phyloP scores from a whole-genome alignment of 2,329 filamentous ascomycete genomes.

The Metarhizium anisopliae region DNA sequence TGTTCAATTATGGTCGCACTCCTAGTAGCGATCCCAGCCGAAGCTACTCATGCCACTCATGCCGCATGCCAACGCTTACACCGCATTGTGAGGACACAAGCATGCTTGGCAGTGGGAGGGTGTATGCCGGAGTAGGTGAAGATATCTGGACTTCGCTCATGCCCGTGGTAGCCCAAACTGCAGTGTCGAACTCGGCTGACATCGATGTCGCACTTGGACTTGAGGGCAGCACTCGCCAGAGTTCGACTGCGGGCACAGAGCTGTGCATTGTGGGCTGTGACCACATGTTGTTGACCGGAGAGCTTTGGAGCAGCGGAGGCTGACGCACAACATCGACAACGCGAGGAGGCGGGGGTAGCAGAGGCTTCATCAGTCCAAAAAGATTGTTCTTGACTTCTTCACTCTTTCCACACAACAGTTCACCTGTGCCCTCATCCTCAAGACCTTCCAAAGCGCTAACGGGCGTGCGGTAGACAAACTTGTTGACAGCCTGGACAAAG shows the following conservation, averaged over 20 bases:
- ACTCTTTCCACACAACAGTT: conserved; percentile 82
- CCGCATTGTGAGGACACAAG: conserved; percentile 67
- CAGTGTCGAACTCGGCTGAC: conserved; percentile 59
- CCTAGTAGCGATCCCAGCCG: conserved; percentile 78
- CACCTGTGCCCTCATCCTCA: conserved; percentile 91
- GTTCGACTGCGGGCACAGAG: conserved; percentile 63
- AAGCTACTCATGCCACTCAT: conserved; percentile 64
- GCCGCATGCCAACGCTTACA: conserved; percentile 20
- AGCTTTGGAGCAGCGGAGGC: conserved; percentile 76
- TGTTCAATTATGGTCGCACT: no score
- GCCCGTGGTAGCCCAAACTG: conserved; percentile 72
- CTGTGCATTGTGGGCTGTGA: conserved; percentile 58
- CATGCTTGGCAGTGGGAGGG: conserved; percentile 79
- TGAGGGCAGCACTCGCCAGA: conserved; percentile 86
- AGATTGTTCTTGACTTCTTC: conserved; percentile 89
- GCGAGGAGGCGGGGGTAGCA: conserved; percentile 78
- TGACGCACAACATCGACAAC: conserved; percentile 85
- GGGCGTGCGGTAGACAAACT: conserved; percentile 87
- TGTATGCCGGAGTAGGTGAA: conserved; percentile 74
- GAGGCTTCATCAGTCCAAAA: conserved; percentile 74
- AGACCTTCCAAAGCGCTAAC: conserved; percentile 86
- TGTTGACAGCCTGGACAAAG: conserved; percentile 94
- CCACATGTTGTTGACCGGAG: conserved; percentile 73
- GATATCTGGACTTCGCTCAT: conserved; percentile 66
- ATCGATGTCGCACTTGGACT: conserved; percentile 69